Evolutionary conservation across 2,329 filamentous ascomycete genomes (phyloP).

Genomic region (Fusarium kyushuense): DNA sequence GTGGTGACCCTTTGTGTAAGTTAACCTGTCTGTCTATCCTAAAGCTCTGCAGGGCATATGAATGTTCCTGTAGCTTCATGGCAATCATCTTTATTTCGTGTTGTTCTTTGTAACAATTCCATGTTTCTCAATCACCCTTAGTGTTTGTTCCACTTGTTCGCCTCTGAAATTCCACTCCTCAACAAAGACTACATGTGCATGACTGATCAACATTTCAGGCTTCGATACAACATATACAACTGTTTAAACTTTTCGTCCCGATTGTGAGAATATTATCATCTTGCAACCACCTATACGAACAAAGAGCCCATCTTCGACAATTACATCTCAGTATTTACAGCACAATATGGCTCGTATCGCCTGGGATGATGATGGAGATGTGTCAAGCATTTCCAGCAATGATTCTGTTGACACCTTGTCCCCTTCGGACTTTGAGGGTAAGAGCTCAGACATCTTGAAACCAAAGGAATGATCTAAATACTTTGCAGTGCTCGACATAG

Average conservation of each 20-base stretch:
- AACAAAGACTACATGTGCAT: not conserved
- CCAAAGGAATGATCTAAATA: not conserved
- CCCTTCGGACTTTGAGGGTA: not conserved
- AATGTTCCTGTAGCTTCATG: not conserved
- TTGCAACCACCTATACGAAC: no score
- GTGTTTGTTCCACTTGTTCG: not conserved
- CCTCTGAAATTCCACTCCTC: not conserved
- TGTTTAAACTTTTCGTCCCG: not conserved
- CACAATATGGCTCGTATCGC: not conserved
- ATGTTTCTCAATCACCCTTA: not conserved
- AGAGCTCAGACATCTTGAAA: not conserved
- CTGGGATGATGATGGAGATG: not conserved
- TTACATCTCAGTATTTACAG: not conserved
- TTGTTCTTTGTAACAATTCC: not conserved
- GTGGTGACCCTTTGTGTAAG: not conserved
- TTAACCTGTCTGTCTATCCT: not conserved
- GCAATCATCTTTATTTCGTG: not conserved
- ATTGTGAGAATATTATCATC: not conserved
- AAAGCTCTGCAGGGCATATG: not conserved
- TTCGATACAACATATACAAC: not conserved
- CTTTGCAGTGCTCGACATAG: not conserved
- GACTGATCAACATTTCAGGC: not conserved
- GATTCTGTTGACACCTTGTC: not conserved
- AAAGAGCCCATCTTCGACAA: not conserved
- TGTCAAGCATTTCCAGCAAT: not conserved